A percentile compares a stretch with the other conserved stretches of the same genome.
Conservation (phyloP, 2,329 filamentous ascomycete genomes). For the Cryphonectria nitschkei region DNA sequence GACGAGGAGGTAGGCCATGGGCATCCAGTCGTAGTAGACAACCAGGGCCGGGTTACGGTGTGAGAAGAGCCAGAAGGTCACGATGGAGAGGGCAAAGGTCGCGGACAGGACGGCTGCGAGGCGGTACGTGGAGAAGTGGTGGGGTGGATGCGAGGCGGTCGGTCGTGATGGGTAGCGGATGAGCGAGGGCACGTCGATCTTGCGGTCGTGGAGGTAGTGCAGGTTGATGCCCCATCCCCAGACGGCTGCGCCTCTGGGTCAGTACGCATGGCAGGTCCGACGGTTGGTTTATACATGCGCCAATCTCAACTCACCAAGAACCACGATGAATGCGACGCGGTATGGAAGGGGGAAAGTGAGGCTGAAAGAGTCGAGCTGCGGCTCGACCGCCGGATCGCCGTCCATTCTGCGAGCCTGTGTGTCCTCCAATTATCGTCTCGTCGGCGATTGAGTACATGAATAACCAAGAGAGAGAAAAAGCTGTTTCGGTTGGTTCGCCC, state of each 20-base stretch:
- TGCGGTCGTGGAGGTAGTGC: constrained; percentile 77
- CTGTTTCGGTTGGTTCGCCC: neutral
- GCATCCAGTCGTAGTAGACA: constrained; percentile 80
- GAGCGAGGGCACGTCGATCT: constrained; percentile 85
- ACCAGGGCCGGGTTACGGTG: constrained; percentile 71
- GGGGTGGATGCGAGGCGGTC: constrained; percentile 70
- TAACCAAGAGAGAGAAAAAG: neutral
- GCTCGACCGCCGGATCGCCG: constrained; percentile 72
- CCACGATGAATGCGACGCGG: constrained; percentile 81
- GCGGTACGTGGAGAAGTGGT: constrained; percentile 84
- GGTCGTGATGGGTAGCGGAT: constrained; percentile 83
- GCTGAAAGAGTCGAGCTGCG: constrained; percentile 82
- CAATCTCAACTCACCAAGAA: constrained; percentile 66
- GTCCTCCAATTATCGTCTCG: constrained; percentile 20
- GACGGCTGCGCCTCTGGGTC: constrained; percentile 61
- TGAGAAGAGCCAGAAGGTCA: constrained; percentile 84
- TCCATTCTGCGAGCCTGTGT: constrained; percentile 58
- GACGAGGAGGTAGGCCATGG: constrained; percentile 78
- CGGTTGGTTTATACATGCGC: neutral
- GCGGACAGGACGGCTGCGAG: constrained; percentile 77
- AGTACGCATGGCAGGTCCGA: constrained; percentile 5
- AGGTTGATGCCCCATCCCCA: constrained; percentile 96
- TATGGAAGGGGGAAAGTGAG: constrained; percentile 86
- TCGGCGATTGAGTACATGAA: constrained; percentile 25
- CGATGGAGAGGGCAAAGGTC: constrained; percentile 71